Evolutionary conservation across 2,329 filamentous ascomycete species (phyloP), one percentile per base, ranked within the genome.

Genomic region (Aureobasidium sp.): DNA sequence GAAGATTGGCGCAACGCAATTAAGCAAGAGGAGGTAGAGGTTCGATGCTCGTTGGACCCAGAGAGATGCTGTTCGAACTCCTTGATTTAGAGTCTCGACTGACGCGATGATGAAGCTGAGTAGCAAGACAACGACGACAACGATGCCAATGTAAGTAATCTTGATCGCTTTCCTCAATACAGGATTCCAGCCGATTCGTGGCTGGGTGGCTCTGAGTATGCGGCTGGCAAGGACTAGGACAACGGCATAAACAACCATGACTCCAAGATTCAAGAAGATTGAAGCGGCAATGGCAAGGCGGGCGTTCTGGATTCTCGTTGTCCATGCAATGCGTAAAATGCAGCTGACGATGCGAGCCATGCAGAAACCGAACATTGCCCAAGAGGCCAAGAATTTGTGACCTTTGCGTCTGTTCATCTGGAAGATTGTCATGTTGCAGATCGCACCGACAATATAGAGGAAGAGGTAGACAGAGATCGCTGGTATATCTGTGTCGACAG

Each of bases 281-380:
- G 63, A 56, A 2, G 70, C 67, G 1, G 71, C 69, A 48, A 74
- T 70, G n/a, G 64, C 65, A 48, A 73, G 63, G 9, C 64, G 63
- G 36, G 71, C 63, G 44, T 71, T 68, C 20, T 64, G 64, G 2
- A 71, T 72, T 5, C 70, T 64, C 4, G 63, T 65, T 5, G 71
- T 67, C 65, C 68, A 69, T n/a, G 61, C 70, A 34, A 73, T 71
- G 6, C 71, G 66, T 10, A 80, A 67, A 29, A 70, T 69, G 46
- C 70, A 74, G 5, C 77, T 78, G 12, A 73, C 55, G 15, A 77
- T 70, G 26, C 78, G 71, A 10, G 76, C 71, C 70, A 78, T 76
- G 66, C 74, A 77, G 67, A 79, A 79, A 2, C 71, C 70, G 52
- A 78, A 78, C 2, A 79, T 67, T 61, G 76, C 67, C 15, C 67